These are phyloP conservation scores for Alnus rubra DNA, from an alignment of 306 rosid genomes.

Conservation along the genomic window DNA sequence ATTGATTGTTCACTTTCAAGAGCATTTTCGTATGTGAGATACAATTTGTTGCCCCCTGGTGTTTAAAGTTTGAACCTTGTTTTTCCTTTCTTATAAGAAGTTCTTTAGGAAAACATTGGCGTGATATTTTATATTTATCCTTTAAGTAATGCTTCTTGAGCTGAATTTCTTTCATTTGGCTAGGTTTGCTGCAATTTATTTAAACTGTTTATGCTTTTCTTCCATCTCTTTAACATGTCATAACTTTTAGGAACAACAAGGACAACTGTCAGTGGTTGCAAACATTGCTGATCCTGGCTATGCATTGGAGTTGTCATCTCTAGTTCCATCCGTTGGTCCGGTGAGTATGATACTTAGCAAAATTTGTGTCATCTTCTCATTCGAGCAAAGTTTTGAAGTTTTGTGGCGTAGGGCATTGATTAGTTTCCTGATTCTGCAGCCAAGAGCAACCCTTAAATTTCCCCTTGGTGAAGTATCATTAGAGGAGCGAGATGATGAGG, in stretches of 20 bases:
- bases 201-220: background rate
- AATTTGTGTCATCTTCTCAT: slow-evolving; percentile 1
- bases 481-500: slow-evolving; percentile 70
- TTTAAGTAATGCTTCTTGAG: background rate
- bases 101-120: background rate
- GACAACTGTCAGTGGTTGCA: slow-evolving; percentile 65
- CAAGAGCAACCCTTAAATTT: slow-evolving; percentile 80
- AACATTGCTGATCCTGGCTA: slow-evolving; percentile 67
- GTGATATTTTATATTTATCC: background rate
- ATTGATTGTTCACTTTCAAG: background rate
- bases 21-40: background rate
- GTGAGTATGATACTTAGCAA: slow-evolving; percentile 36
- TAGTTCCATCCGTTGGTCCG: slow-evolving; percentile 65
- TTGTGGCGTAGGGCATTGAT: background rate
- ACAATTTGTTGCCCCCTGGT: background rate
- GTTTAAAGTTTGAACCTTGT: background rate
- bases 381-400: background rate
- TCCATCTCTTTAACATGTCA: background rate
- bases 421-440: slow-evolving; percentile 53
- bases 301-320: slow-evolving; percentile 65
- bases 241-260: slow-evolving; percentile 62
- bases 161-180: background rate
- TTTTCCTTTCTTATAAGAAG: background rate
- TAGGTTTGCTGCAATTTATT: background rate
- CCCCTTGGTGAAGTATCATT: slow-evolving; percentile 84